These are phyloP conservation scores for Halenospora varia DNA, from an alignment of 495 filamentous ascomycete genomes.

Conservation along the genomic window DNA sequence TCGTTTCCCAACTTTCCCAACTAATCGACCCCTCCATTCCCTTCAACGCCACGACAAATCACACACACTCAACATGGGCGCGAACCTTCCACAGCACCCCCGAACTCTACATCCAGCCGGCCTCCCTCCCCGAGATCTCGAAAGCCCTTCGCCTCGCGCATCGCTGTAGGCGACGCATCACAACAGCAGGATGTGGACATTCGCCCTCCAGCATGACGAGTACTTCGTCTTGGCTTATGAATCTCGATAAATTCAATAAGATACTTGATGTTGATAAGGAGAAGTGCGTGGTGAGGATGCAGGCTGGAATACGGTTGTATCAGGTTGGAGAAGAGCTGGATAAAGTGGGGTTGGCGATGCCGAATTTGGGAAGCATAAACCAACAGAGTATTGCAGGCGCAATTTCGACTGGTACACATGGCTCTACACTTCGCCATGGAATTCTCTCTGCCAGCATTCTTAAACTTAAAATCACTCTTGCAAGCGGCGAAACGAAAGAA, in stretches of 20 bases:
- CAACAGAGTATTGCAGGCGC: conserved; percentile 91
- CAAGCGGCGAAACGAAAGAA: conserved; percentile 69
- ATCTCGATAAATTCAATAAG: conserved; percentile 76
- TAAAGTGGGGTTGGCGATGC: conserved; percentile 71
- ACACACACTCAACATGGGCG: conserved; percentile 95
- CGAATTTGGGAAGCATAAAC: conserved; percentile 90
- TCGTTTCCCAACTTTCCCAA: conserved; percentile 28
- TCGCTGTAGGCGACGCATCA: conserved; percentile 71
- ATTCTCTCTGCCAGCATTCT: conserved; percentile 72
- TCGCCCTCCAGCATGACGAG: conserved; percentile 91
- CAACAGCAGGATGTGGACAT: conserved; percentile 80
- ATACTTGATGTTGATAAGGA: conserved; percentile 63
- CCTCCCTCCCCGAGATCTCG: conserved; percentile 73
- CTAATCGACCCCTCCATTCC: conserved; percentile 45
- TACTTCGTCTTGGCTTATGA: conserved; percentile 91
- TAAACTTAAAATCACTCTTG: conserved; percentile 72
- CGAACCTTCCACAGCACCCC: conserved; percentile 83
- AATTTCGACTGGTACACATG: conserved; percentile 90
- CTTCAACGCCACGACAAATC: conserved; percentile 66
- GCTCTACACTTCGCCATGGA: conserved; percentile 79
- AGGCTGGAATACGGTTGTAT: conserved; percentile 79
- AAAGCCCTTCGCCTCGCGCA: conserved; percentile 79
- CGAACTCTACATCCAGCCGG: conserved; percentile 83
- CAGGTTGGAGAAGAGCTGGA: conserved; percentile 66
- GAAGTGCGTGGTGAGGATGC: conserved; percentile 63